Evolutionary conservation across 306 rosid genomes (phyloP).

Genomic region (Glycine tomentella): DNA sequence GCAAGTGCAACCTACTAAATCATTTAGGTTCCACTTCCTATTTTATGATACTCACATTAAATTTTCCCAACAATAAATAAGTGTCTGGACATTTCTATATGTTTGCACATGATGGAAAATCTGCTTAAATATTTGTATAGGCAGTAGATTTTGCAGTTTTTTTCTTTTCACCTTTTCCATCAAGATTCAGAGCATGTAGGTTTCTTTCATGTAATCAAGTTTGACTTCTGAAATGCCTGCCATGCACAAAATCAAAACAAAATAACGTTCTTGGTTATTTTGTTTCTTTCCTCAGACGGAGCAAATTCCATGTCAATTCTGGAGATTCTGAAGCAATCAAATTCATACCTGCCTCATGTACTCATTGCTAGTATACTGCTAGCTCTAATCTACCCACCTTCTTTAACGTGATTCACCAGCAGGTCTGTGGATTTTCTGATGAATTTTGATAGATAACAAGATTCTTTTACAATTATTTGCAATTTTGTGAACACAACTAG

Average conservation of each 20-base stretch:
- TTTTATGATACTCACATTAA: too few species aligned
- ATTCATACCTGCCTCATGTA: constrained; percentile 82
- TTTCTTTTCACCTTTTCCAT: neutral
- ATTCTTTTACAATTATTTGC: constrained; percentile 9
- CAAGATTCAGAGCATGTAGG: constrained; percentile 5
- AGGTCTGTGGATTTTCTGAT: constrained; percentile 62
- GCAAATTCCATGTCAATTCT: constrained; percentile 51
- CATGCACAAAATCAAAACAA: neutral
- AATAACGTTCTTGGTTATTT: constrained; percentile 26
- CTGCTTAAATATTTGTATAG: neutral
- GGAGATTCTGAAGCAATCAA: constrained; percentile 73
- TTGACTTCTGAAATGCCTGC: neutral
- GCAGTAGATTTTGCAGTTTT: constrained; percentile 12
- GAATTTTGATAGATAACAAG: constrained; percentile 39
- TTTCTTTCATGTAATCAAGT: constrained; percentile 19
- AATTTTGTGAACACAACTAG: constrained; percentile 11
- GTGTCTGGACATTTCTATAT: neutral
- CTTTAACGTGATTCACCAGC: constrained; percentile 94
- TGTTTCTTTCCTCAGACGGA: constrained; percentile 54
- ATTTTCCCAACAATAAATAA: too few species aligned
- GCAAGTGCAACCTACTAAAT: too few species aligned
- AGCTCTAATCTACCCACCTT: constrained; percentile 86
- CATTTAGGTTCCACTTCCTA: too few species aligned
- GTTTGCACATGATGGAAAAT: constrained; percentile 22
- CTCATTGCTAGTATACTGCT: constrained; percentile 78